These are phyloP conservation scores for Seminavis robusta DNA, from an alignment of 108 stramenopile species.

Conservation along the genomic window DNA sequence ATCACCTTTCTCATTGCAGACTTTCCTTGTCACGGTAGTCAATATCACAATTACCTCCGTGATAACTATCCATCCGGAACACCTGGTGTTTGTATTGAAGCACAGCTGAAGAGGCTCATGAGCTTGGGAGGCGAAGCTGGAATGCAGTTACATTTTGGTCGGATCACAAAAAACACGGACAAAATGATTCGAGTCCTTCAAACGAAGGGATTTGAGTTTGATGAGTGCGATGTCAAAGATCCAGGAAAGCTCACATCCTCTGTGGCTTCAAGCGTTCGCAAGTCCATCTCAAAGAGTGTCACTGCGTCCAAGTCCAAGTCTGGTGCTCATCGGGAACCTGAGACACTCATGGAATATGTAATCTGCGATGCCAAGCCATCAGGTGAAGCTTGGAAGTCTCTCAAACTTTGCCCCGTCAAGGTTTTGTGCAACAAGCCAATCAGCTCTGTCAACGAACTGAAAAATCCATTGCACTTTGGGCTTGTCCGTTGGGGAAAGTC, in stretches of 20 bases:
- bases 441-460: slow-evolving; percentile 18
- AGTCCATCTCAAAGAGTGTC: slow-evolving; percentile 30
- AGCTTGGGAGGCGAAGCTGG: slow-evolving; percentile 9
- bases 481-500: too few relatives aligned
- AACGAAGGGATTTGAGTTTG: slow-evolving; percentile 8
- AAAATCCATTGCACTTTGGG: slow-evolving; percentile 26
- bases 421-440: slow-evolving; percentile 19
- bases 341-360: too few relatives aligned
- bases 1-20: slow-evolving; percentile 34
- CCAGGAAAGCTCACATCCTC: slow-evolving; percentile 21
- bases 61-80: slow-evolving; percentile 24
- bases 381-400: not conserved
- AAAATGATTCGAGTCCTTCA: slow-evolving; percentile 22
- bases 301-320: slow-evolving; percentile 19
- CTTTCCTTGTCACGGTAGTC: slow-evolving; percentile 28
- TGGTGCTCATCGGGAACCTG: slow-evolving; percentile 14
- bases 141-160: slow-evolving; percentile 27
- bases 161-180: slow-evolving; percentile 20
- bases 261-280: slow-evolving; percentile 23
- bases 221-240: slow-evolving; percentile 27
- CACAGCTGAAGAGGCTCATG: slow-evolving; percentile 15
- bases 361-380: not conserved
- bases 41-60: slow-evolving; percentile 16
- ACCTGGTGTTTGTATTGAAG: slow-evolving; percentile 18
- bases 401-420: slow-evolving; percentile 16